Conservation (phyloP, 768 basidiomycete genomes). For the Kondoa malvinella region DNA sequence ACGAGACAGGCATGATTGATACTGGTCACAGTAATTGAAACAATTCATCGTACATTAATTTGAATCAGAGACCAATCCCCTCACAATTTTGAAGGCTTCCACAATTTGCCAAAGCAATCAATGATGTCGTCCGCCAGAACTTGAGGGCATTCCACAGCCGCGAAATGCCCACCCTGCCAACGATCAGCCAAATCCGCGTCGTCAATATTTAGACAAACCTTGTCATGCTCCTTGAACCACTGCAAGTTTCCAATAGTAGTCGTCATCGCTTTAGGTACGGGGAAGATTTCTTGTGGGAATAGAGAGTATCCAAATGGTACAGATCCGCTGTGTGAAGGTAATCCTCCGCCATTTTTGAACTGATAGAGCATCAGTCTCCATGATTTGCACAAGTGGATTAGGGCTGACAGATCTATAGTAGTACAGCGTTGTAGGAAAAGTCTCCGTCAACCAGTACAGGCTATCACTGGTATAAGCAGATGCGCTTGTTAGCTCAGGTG, state of each 20-base stretch:
- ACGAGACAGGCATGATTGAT: too few species aligned
- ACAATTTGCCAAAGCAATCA: slow-evolving; percentile 11
- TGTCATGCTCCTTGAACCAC: slow-evolving; percentile 16
- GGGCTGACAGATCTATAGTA: slow-evolving; percentile 18
- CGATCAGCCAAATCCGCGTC: neutral
- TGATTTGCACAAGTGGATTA: too few species aligned
- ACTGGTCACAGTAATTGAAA: too few species aligned
- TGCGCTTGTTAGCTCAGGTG: neutral
- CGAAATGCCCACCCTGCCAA: slow-evolving; percentile 23
- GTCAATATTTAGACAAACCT: neutral
- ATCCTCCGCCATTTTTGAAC: slow-evolving; percentile 10
- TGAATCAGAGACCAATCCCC: too few species aligned
- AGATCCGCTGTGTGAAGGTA: too few species aligned
- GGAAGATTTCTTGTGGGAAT: slow-evolving; percentile 12
- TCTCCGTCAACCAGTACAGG: slow-evolving; percentile 13
- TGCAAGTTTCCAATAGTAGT: slow-evolving; percentile 13
- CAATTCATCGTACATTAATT: too few species aligned
- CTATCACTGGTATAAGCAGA: slow-evolving; percentile 3
- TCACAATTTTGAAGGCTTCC: too few species aligned
- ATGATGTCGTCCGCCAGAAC: slow-evolving; percentile 16
- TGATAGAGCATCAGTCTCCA: too few species aligned
- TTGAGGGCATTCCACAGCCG: slow-evolving; percentile 11
- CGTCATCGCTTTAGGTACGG: slow-evolving; percentile 15
- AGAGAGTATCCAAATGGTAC: slow-evolving; percentile 18
- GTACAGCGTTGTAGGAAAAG: slow-evolving; percentile 17